Conservation (phyloP, 306 rosid genomes). For the Prunus padus region DNA sequence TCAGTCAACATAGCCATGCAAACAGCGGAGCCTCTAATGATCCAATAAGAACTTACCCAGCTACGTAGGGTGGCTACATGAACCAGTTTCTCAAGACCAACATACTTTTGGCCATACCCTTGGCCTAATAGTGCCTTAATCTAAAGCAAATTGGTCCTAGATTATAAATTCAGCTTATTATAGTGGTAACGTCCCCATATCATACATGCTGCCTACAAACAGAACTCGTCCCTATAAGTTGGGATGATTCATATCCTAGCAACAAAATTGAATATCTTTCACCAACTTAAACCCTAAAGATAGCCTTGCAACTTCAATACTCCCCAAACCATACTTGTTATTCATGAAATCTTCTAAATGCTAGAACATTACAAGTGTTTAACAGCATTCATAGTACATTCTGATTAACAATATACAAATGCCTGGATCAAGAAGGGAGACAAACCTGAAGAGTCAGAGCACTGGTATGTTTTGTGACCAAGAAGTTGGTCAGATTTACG, state of each 20-base stretch:
- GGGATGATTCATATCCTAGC: neutral
- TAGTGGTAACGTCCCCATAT: neutral
- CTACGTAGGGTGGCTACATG: neutral
- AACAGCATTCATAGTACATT: neutral
- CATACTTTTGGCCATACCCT: neutral
- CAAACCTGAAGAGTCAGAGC: constrained; percentile 98
- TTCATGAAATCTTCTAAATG: neutral
- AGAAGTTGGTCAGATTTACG: constrained; percentile 93
- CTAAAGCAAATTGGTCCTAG: neutral
- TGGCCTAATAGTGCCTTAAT: neutral
- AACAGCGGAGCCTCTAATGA: neutral
- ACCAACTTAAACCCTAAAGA: neutral
- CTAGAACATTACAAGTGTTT: neutral
- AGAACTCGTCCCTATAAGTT: neutral
- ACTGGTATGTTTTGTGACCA: constrained; percentile 99
- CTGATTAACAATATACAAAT: neutral
- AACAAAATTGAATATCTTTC: neutral
- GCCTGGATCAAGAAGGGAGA: constrained; percentile 19
- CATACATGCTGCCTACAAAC: neutral
- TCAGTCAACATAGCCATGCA: neutral
- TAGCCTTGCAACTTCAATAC: neutral
- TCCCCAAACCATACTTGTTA: neutral
- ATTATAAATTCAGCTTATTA: neutral
- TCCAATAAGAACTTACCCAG: neutral
- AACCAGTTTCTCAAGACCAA: neutral